Percentiles rank a stretch among this genome's conserved stretches.
phyloP scores from a whole-genome alignment of 192 early-diverging fungal species.

The Diversispora epigaea region DNA sequence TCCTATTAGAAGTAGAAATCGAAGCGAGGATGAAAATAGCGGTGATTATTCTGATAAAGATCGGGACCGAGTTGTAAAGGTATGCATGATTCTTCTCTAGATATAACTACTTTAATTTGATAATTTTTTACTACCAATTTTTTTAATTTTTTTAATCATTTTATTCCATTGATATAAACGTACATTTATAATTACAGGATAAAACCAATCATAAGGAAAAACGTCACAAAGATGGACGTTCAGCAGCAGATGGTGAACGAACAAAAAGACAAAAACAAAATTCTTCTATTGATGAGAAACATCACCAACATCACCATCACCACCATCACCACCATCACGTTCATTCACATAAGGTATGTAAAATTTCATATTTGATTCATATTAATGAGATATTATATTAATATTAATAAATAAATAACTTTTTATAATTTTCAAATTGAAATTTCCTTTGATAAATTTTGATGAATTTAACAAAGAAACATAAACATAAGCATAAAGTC shows the following conservation, averaged over 20 bases:
- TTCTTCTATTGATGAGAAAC: background rate
- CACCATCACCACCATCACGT: background rate
- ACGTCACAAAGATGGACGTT: background rate
- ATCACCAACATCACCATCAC: background rate
- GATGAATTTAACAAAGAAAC: background rate
- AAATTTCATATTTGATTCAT: slow-evolving; percentile 1
- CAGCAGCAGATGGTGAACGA: background rate
- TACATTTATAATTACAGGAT: background rate
- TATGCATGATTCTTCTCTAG: background rate
- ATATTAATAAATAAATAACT: background rate
- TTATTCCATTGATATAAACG: background rate
- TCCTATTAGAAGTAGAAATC: slow-evolving; percentile 6
- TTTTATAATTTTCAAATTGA: slow-evolving; percentile 3
- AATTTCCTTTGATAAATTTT: background rate
- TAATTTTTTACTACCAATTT: no score
- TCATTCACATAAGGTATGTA: slow-evolving; percentile 8
- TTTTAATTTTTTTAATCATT: background rate
- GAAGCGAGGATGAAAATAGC: background rate
- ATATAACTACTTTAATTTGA: background rate
- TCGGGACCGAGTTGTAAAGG: background rate
- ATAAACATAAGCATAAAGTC: slow-evolving; percentile 16
- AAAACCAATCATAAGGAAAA: background rate
- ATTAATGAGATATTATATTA: background rate
- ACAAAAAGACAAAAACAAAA: background rate
- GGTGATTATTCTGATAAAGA: slow-evolving; percentile 2